A percentile compares a stretch with the other conserved stretches of the same genome.
Conservation (phyloP, 2,329 filamentous ascomycete species). For the Paraphaeosphaeria sporulosa region DNA sequence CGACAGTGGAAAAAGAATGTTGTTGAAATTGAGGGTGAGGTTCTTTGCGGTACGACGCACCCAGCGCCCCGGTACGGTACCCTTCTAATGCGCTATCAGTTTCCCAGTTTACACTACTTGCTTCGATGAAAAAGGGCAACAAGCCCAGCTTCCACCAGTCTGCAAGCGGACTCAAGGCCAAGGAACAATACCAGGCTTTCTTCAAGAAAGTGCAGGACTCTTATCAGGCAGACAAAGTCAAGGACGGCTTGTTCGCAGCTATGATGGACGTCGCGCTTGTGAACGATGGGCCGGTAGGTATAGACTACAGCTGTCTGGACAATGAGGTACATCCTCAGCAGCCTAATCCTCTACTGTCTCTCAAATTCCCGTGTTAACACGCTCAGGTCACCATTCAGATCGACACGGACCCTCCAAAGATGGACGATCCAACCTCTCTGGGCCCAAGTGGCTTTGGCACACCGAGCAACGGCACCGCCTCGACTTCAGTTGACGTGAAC, state of each 20-base stretch:
- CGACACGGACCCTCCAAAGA: slow-evolving; percentile 56
- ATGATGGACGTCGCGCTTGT: slow-evolving; percentile 98
- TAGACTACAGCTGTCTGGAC: slow-evolving; percentile 65
- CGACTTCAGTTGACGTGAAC: slow-evolving; percentile 33
- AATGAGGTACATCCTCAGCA: slow-evolving; percentile 59
- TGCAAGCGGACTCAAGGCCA: slow-evolving; percentile 78
- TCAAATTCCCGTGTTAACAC: slow-evolving; percentile 14
- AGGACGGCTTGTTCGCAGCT: slow-evolving; percentile 96
- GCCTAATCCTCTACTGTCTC: slow-evolving; percentile 11
- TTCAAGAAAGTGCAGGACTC: slow-evolving; percentile 75
- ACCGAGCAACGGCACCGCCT: slow-evolving; percentile 21
- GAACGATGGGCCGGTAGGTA: slow-evolving; percentile 80
- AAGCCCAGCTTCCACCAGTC: slow-evolving; percentile 96
- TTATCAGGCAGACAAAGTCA: slow-evolving; percentile 78
- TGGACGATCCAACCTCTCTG: slow-evolving; percentile 35
- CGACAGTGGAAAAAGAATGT: slow-evolving; percentile 88
- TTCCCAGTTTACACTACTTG: slow-evolving; percentile 94
- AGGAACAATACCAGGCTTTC: slow-evolving; percentile 83
- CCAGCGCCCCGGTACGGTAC: slow-evolving; percentile 1
- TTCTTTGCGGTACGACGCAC: slow-evolving; percentile 80
- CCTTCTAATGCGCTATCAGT: slow-evolving; percentile 61
- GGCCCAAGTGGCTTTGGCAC: slow-evolving; percentile 21
- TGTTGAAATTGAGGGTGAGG: slow-evolving; percentile 85
- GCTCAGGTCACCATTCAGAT: slow-evolving; percentile 58
- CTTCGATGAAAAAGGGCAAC: slow-evolving; percentile 91